Conservation (phyloP, 2,329 filamentous ascomycete genomes). For the Catunica adiposa region DNA sequence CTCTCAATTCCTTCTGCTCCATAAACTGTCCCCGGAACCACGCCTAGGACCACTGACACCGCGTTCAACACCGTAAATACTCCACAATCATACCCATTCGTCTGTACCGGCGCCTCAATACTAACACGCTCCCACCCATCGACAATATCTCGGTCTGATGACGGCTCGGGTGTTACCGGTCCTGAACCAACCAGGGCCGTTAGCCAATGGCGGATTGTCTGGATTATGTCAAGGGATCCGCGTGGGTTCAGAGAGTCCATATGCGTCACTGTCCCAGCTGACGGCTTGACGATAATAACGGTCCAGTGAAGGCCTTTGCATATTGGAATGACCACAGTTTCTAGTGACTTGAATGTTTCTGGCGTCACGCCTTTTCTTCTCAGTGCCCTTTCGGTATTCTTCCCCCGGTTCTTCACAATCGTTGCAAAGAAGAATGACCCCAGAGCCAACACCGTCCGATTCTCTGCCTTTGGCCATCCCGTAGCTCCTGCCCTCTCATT, state of each 20-base stretch:
- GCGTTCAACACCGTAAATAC: slow-evolving; percentile 61
- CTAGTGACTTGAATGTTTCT: slow-evolving; percentile 45
- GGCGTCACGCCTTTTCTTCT: slow-evolving; percentile 39
- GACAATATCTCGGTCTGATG: slow-evolving; percentile 29
- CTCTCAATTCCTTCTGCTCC: slow-evolving; percentile 36
- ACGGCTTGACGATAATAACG: slow-evolving; percentile 48
- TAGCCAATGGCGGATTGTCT: slow-evolving; percentile 37
- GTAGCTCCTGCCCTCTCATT: slow-evolving; percentile 39
- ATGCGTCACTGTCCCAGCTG: slow-evolving; percentile 44
- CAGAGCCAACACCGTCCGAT: slow-evolving; percentile 45
- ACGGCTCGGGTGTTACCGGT: neutral
- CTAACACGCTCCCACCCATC: slow-evolving; percentile 42
- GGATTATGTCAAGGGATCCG: slow-evolving; percentile 26
- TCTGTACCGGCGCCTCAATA: slow-evolving; percentile 39
- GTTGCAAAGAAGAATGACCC: slow-evolving; percentile 50
- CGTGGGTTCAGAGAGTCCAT: slow-evolving; percentile 45
- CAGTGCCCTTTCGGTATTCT: slow-evolving; percentile 36
- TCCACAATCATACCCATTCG: slow-evolving; percentile 60
- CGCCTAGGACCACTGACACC: slow-evolving; percentile 40
- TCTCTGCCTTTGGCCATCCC: slow-evolving; percentile 26
- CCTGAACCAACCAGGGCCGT: slow-evolving; percentile 34
- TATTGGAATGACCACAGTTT: slow-evolving; percentile 55
- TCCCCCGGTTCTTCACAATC: slow-evolving; percentile 31
- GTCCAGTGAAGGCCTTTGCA: slow-evolving; percentile 54
- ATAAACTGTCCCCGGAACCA: slow-evolving; percentile 36